phyloP scores from a whole-genome alignment of 805 yeast genomes.

The Wickerhamomyces rabaulensis region DNA sequence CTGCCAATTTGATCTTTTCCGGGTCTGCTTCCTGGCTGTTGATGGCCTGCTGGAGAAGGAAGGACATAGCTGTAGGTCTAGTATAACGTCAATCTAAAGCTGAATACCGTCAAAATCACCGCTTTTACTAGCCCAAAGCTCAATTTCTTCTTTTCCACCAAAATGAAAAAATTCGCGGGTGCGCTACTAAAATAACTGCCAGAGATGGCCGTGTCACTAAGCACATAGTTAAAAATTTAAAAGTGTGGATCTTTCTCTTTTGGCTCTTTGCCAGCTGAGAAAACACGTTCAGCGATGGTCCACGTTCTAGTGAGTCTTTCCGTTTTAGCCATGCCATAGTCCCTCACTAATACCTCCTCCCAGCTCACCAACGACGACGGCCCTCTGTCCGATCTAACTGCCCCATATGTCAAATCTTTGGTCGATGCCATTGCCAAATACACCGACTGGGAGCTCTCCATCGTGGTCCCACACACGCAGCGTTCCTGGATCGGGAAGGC shows the following conservation, averaged over 20 bases:
- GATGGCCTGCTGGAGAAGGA: conserved; percentile 42
- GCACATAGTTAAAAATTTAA: not conserved
- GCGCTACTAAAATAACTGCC: not conserved
- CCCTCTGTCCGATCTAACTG: conserved; percentile 71
- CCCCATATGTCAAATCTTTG: conserved; percentile 82
- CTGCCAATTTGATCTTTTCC: conserved; percentile 57
- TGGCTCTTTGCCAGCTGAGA: no score
- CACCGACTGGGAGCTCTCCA: conserved; percentile 82
- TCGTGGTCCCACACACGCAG: conserved; percentile 77
- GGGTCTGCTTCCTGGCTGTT: conserved; percentile 51
- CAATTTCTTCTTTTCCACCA: not conserved
- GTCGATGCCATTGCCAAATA: conserved; percentile 58
- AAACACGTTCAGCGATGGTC: conserved; percentile 1
- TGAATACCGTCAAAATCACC: no score
- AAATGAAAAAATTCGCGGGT: not conserved
- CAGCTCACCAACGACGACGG: conserved; percentile 90
- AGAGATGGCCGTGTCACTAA: not conserved
- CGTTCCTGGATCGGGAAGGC: conserved; percentile 98
- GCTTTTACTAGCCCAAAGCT: no score
- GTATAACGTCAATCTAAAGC: no score
- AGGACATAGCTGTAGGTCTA: no score
- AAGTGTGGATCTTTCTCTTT: not conserved
- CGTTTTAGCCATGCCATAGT: not conserved
- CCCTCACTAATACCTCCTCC: conserved; percentile 10
- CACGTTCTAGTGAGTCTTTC: conserved; percentile 8